Evolutionary conservation across 768 basidiomycete species (phyloP), one percentile per base, ranked within the genome.

Genomic region (Suillus tomentosus): DNA sequence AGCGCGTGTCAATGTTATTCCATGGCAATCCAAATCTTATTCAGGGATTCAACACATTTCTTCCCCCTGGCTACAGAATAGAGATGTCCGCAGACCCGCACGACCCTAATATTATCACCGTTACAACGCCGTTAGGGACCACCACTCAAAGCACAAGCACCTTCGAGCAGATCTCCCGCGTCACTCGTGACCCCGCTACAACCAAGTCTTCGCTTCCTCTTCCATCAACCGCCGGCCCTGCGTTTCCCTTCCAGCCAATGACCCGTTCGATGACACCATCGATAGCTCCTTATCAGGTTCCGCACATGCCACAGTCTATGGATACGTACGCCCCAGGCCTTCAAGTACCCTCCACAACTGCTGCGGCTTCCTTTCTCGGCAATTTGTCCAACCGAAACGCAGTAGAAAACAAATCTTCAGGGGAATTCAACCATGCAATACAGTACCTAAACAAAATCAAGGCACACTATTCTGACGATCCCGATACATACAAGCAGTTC

Each of bases 361-460:
- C 86, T 3, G 88, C 87, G 0, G 90, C 88, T 3, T 84, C 88
- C 19, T 82, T 90, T 64, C 81, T 92, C 24, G 86, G 87, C 36
- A 85, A 84, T 57, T 79, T 90, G 66, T 84, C 75, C 64, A 79
- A 80, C 66, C 81, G 79, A 68, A 80, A 81, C 48, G 74, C 80
- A 17, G 77, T 81, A 45, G 86, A 87, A 67, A 78, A 79, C 66
- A 85, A 84, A 61, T 81, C 84, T 14, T 74, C 82, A 13, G 85
- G 82, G 65, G 90, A 98, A 72, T 97, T 95, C 79, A 90, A 91
- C 75, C 90, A 96, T 71, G 97, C 97, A 15, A 99, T 99, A 67
- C 88, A 94, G 70, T 99, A 96, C 75, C 88, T 99, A 70, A 98
- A 97, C 85, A 96, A 96, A 81, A 99, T 99, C 81, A 99, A 99